Evolutionary conservation across 129 eudicot genomes (phyloP).

Genomic region (Lactuca saligna): DNA sequence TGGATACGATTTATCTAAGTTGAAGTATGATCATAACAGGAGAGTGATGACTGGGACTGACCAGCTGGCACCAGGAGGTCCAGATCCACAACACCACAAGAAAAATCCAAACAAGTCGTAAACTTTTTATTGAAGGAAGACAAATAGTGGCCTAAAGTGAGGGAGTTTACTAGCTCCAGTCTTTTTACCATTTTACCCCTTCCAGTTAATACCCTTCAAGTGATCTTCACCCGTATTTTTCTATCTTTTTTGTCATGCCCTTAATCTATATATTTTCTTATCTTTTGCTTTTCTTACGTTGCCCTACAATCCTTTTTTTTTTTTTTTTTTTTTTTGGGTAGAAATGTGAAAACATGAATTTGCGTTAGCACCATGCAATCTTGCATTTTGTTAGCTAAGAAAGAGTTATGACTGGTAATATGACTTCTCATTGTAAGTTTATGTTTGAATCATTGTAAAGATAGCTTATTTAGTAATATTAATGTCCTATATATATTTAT

Average conservation of each 20-base stretch:
- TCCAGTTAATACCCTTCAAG: background rate
- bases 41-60: conserved; percentile 37
- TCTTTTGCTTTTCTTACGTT: background rate
- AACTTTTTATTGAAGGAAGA: background rate
- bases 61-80: conserved; percentile 62
- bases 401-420: conserved; percentile 2
- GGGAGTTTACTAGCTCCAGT: background rate
- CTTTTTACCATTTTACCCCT: background rate
- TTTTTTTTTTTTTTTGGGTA: conserved; percentile 1
- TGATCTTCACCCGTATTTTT: background rate
- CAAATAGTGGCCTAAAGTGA: background rate
- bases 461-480: conserved; percentile 6
- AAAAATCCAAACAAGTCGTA: conserved; percentile 23
- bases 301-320: background rate
- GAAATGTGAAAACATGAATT: conserved; percentile 14
- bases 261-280: background rate
- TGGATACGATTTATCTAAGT: conserved; percentile 37
- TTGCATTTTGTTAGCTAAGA: conserved; percentile 3
- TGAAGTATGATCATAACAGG: conserved; percentile 26
- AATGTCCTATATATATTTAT: conserved; percentile 13
- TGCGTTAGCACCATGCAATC: background rate
- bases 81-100: conserved; percentile 69
- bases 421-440: conserved; percentile 11
- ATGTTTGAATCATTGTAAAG: background rate
- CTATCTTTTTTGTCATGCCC: background rate